Conservation (phyloP, 345 rosid genomes). For the Abelmoschus esculentus region DNA sequence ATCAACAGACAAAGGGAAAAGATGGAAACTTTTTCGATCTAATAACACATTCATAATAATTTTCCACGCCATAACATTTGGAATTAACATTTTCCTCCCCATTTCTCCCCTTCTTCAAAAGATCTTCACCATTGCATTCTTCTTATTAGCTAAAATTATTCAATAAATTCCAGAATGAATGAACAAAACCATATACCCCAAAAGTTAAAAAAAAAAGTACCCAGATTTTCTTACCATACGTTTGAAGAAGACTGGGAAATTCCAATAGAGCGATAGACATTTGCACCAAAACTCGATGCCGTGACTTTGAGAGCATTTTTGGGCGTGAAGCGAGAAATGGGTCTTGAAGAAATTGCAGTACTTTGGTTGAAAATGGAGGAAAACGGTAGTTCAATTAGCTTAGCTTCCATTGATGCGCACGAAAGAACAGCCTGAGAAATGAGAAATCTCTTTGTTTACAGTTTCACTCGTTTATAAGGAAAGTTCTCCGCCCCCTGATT, state of each 20-base stretch:
- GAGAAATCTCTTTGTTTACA: neutral
- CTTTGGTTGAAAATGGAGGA: neutral
- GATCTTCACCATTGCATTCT: no score
- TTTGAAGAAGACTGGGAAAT: neutral
- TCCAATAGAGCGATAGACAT: neutral
- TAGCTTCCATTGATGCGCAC: neutral
- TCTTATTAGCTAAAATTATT: neutral
- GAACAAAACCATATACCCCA: neutral
- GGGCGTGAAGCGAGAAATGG: neutral
- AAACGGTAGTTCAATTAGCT: neutral
- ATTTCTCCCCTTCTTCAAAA: no score
- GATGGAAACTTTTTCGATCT: constrained; percentile 15
- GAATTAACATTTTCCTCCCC: no score
- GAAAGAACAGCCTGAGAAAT: neutral
- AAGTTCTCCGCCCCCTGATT: neutral
- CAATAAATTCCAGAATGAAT: neutral
- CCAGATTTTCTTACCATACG: neutral
- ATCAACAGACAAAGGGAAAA: neutral
- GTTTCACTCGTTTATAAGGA: neutral
- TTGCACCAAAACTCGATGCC: neutral
- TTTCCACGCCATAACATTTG: no score
- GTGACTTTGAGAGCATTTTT: neutral
- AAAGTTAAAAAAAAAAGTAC: neutral
- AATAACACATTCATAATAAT: no score
- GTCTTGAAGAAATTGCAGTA: neutral